Evolutionary conservation across 179 eudicot species (phyloP).

Genomic region (Drosera spatulata): DNA sequence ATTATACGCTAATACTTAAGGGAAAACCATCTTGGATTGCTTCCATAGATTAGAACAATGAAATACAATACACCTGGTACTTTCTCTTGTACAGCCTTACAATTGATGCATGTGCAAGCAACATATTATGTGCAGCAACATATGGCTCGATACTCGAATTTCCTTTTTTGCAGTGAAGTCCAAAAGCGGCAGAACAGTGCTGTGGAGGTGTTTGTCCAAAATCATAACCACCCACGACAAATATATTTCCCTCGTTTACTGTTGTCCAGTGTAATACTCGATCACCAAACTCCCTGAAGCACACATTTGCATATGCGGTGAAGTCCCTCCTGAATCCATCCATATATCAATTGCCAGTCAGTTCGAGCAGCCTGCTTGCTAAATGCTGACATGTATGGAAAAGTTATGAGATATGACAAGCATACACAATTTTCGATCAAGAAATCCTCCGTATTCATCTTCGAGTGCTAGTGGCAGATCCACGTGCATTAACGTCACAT

Average conservation of each 20-base stretch:
- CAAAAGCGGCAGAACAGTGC: constrained; percentile 41
- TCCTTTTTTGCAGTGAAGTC: constrained; percentile 20
- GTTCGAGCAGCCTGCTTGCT: too few species aligned
- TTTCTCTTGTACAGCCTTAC: constrained; percentile 36
- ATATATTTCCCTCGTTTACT: constrained; percentile 55
- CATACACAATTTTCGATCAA: constrained; percentile 36
- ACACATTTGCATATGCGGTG: constrained; percentile 53
- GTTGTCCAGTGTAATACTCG: constrained; percentile 56
- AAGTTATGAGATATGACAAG: background rate
- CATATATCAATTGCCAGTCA: background rate
- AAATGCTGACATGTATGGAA: background rate
- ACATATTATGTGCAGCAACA: constrained; percentile 41
- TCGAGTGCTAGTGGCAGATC: constrained; percentile 64
- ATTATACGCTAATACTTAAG: background rate
- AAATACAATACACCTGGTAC: constrained; percentile 37
- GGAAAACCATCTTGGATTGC: too few species aligned
- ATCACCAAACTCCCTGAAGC: constrained; percentile 76
- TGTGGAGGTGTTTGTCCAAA: constrained; percentile 27
- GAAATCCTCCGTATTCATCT: constrained; percentile 71
- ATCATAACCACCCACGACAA: constrained; percentile 34
- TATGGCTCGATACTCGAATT: constrained; percentile 57
- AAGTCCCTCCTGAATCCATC: constrained; percentile 44
- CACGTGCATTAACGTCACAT: constrained; percentile 50
- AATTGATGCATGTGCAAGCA: constrained; percentile 56
- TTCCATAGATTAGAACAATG: too few species aligned